Percentiles rank a stretch among this genome's conserved stretches.
phyloP scores from a whole-genome alignment of 352 stramenopile species.

The Phytophthora aleatoria region DNA sequence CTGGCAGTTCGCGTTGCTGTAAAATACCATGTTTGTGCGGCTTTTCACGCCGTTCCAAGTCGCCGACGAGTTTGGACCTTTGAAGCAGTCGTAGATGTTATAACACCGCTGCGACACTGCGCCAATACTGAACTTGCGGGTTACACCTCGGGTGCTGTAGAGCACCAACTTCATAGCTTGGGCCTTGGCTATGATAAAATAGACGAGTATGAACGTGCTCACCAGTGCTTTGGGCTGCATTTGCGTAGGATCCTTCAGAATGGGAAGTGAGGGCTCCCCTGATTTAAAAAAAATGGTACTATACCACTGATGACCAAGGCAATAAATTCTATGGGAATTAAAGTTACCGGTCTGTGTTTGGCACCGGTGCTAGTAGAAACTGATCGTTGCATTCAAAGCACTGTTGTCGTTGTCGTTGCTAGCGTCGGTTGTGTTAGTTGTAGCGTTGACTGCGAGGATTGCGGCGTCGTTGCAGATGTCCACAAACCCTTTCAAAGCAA shows the following conservation, averaged over 20 bases:
- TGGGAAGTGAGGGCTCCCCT: not conserved
- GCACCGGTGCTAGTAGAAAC: not conserved
- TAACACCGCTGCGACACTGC: slow-evolving; percentile 11
- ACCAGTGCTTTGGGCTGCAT: not conserved
- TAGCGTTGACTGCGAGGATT: slow-evolving; percentile 7
- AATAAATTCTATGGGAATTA: not conserved
- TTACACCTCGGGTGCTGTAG: not conserved
- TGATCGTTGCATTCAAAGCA: not conserved
- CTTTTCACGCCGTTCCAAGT: slow-evolving; percentile 16
- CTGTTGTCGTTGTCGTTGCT: not conserved
- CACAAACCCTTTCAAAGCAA: slow-evolving; percentile 18
- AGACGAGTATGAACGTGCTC: not conserved
- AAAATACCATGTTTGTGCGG: slow-evolving; percentile 16
- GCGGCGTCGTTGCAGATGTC: slow-evolving; percentile 23
- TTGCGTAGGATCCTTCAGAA: not conserved
- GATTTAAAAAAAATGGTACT: not conserved
- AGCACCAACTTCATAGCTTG: slow-evolving; percentile 12
- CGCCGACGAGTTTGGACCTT: slow-evolving; percentile 4
- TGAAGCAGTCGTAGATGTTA: slow-evolving; percentile 8
- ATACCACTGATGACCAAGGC: not conserved
- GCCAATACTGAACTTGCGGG: slow-evolving; percentile 2
- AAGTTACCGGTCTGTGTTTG: not conserved
- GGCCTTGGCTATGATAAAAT: not conserved
- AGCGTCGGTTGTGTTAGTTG: not conserved
- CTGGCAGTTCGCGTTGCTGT: slow-evolving; percentile 11